These are phyloP conservation scores for Aspergillus viridinutans DNA, from an alignment of 2,329 filamentous ascomycete genomes.

Conservation along the genomic window DNA sequence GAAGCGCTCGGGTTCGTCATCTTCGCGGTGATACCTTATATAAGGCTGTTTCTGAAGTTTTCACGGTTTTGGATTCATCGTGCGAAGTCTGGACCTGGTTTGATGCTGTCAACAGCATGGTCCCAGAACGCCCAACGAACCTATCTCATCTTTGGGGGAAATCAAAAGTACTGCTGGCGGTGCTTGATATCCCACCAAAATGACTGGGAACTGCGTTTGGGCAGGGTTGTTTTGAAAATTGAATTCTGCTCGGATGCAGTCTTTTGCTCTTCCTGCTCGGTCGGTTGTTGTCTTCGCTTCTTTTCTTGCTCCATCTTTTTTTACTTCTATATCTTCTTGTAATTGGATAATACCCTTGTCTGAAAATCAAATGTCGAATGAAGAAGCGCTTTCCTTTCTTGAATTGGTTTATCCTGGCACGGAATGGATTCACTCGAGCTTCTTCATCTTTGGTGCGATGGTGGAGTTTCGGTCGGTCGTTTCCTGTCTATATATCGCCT, in stretches of 20 bases:
- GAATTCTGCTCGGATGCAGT: background rate
- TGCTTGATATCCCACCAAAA: background rate
- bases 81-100: background rate
- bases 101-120: background rate
- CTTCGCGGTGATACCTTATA: background rate
- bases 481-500: background rate
- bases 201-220: background rate
- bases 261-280: background rate
- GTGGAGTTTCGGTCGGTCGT: background rate
- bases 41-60: background rate
- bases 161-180: background rate
- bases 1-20: conserved; percentile 9
- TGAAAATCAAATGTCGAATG: background rate
- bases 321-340: background rate
- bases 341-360: background rate
- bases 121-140: background rate
- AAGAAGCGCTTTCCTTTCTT: background rate
- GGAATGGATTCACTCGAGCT: background rate
- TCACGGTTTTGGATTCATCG: background rate
- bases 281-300: background rate
- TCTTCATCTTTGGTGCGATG: background rate
- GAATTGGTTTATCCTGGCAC: background rate
- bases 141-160: background rate
- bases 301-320: background rate
- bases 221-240: background rate